Evolutionary conservation across 768 basidiomycete species (phyloP), one percentile per base, ranked within the genome.

Genomic region (Agaricus subrufescens): DNA sequence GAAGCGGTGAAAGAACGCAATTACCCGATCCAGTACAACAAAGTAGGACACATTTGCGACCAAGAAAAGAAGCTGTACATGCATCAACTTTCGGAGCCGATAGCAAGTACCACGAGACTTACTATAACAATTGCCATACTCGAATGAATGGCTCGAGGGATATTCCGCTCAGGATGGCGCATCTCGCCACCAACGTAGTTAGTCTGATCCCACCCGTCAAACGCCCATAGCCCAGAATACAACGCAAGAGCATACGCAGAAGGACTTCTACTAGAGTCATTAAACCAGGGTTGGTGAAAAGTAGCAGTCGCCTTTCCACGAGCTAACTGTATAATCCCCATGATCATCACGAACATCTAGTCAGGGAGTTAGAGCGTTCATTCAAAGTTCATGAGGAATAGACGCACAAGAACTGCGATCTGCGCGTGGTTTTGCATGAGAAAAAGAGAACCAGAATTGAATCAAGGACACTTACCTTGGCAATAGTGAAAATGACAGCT

Each of bases 151-250:
- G 87, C 86, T 56, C 87, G 77, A 2, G 95, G 95, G 46, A 98
- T 87, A 63, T 94, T 94, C 65, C 83, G 89, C 64, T 87, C 83
- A 2, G 91, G 85, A 58, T 87, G 82, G 52, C 77, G 73, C 73
- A 98, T 90, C 69, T 94, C 94, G 29, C 91, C 95, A 12, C 89
- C 91, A 14, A 98, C 91, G 60, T 89, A 96, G 66, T 93, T 94
- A 29, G 82, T 87, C 70, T 91, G 89, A 64, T 95, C 95, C 94
- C 94, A 99, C 0, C 96, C 96, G 68, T 94, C 94, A 61, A 92
- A 94, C 1, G 94, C 94, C 92, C 90, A 98, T 3, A 98, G 73
- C 2, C 94, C 92, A 10, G 94, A 96, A 69, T 97, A 99, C 5
- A 98, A 75, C 0, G 95, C 96, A n/a, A 98, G 75, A 5, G 95